Percentiles rank a stretch among this genome's conserved stretches.
These are phyloP conservation scores for Ceratocystis ficicola DNA, from an alignment of 2,329 filamentous ascomycete genomes.

Conservation along the genomic window DNA sequence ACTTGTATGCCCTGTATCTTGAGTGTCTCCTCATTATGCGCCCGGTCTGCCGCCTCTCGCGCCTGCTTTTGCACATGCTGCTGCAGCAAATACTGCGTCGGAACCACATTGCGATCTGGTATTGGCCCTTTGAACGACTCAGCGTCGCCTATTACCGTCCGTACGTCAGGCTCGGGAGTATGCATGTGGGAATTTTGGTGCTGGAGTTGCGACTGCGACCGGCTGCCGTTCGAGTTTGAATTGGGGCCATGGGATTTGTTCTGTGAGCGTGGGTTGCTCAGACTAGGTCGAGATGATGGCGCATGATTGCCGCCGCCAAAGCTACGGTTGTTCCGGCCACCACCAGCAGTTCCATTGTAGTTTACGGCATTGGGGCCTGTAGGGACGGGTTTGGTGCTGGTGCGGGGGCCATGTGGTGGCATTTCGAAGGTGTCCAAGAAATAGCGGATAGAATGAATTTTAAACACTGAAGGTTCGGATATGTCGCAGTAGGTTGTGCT, in stretches of 20 bases:
- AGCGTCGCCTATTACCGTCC: constrained; percentile 16
- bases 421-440: background rate
- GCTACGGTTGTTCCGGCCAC: constrained; percentile 6
- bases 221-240: background rate
- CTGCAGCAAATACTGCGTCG: constrained; percentile 67
- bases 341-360: constrained; percentile 6
- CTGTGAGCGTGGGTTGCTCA: constrained; percentile 1
- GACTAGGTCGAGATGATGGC: no score
- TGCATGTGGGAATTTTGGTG: background rate
- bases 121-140: constrained; percentile 31
- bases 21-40: constrained; percentile 60
- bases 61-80: constrained; percentile 64
- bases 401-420: constrained; percentile 13
- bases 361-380: constrained; percentile 10
- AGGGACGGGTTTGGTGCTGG: constrained; percentile 6
- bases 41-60: constrained; percentile 57
- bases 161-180: constrained; percentile 16
- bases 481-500: background rate
- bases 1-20: constrained; percentile 77
- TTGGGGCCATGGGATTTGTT: background rate
- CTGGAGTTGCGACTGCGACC: constrained; percentile 14
- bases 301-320: constrained; percentile 11
- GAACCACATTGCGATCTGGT: constrained; percentile 39
- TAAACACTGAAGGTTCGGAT: background rate
- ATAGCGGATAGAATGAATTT: background rate